A percentile compares a stretch with the other conserved stretches of the same genome.
Evolutionary conservation across 169 alveolate species (phyloP).

Genomic region (Plasmodium fragile): DNA sequence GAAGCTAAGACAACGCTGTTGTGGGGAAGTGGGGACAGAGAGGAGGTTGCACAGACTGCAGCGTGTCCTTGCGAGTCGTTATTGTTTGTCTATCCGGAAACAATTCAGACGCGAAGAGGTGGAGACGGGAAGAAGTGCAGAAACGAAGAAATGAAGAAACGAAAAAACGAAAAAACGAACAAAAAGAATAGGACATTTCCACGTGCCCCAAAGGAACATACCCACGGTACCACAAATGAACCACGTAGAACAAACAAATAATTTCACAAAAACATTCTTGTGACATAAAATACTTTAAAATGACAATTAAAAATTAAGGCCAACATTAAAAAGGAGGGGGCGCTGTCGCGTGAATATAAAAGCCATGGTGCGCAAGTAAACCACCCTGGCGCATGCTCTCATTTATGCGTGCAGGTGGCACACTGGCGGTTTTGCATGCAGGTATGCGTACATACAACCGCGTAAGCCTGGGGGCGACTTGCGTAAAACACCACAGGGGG

Average conservation of each 20-base stretch:
- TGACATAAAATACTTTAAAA: constrained; percentile 12
- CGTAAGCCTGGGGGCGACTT: not conserved
- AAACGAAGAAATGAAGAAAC: not conserved
- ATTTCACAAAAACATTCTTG: not conserved
- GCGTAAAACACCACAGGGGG: not conserved
- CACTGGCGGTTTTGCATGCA: not conserved
- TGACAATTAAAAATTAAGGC: not conserved
- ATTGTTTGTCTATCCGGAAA: not conserved
- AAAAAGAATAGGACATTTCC: not conserved
- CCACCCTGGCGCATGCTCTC: not conserved
- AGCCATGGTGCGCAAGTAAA: not conserved
- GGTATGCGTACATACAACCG: not conserved
- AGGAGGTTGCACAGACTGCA: not conserved
- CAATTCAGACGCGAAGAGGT: not conserved
- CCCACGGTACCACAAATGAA: not conserved
- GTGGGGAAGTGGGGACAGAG: not conserved
- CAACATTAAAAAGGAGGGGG: not conserved
- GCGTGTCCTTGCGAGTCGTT: not conserved
- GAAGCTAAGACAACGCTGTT: not conserved
- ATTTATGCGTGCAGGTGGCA: not conserved
- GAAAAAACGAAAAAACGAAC: constrained; percentile 1
- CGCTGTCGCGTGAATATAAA: not conserved
- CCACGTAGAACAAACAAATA: not conserved
- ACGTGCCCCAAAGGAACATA: not conserved
- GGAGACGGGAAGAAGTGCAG: not conserved